These are phyloP conservation scores for Sisymbrium altissimum DNA, from an alignment of 345 rosid genomes.

Conservation along the genomic window DNA sequence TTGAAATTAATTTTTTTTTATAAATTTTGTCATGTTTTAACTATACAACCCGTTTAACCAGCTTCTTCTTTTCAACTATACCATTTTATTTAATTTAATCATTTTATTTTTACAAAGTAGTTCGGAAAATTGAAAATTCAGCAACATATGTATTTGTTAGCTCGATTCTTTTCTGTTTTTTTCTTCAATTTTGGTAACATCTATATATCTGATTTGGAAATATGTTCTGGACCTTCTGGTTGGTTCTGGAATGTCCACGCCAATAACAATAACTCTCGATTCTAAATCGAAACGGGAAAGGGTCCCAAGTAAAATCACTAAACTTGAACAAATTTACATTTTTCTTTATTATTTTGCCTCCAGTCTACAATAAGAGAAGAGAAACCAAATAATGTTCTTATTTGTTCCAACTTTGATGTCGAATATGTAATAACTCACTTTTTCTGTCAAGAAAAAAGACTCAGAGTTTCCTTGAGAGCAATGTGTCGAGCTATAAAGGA, in stretches of 20 bases:
- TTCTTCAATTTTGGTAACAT: background rate
- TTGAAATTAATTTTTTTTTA: background rate
- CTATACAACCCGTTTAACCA: background rate
- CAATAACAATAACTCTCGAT: constrained; percentile 16
- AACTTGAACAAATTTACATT: constrained; percentile 7
- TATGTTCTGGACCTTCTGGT: no score
- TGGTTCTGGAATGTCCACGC: constrained; percentile 16
- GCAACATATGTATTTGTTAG: background rate
- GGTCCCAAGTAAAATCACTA: constrained; percentile 28
- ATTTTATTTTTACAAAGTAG: no score
- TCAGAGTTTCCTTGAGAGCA: background rate
- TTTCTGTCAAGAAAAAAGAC: constrained; percentile 10
- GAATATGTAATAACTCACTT: background rate
- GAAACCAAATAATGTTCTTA: constrained; percentile 1
- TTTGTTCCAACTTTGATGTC: background rate
- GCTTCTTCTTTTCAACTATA: background rate
- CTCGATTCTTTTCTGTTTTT: background rate
- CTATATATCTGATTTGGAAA: no score
- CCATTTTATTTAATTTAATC: background rate
- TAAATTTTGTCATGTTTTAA: background rate
- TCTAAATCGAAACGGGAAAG: constrained; percentile 1
- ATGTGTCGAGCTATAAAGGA: constrained; percentile 7
- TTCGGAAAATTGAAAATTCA: no score
- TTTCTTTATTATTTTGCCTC: background rate
- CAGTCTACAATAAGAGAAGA: constrained; percentile 20